Evolutionary conservation across 2,329 filamentous ascomycete species (phyloP).

Genomic region (Blastomyces emzantsi): DNA sequence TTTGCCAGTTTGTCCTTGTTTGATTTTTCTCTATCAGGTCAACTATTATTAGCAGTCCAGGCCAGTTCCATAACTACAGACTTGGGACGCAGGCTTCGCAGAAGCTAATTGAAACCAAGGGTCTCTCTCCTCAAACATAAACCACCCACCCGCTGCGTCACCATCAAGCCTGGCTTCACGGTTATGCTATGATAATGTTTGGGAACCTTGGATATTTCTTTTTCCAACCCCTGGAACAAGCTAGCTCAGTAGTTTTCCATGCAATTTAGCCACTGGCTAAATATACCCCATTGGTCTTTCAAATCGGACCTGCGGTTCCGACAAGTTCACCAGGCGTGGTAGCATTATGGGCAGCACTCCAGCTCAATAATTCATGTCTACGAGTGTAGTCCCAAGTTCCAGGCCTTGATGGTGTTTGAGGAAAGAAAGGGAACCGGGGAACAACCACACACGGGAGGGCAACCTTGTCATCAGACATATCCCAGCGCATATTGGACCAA

Average conservation of each 20-base stretch:
- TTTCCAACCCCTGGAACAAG: background rate
- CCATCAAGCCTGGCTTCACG: background rate
- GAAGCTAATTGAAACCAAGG: background rate
- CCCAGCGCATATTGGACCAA: too few relatives aligned
- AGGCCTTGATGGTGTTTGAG: background rate
- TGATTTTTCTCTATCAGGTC: background rate
- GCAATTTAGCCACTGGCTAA: background rate
- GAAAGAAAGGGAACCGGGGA: background rate
- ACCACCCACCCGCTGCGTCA: background rate
- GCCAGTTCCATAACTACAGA: background rate
- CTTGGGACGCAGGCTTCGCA: background rate
- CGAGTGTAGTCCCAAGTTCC: background rate
- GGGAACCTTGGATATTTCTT: background rate
- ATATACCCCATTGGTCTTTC: background rate
- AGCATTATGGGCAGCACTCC: background rate
- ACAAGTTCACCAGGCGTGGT: background rate
- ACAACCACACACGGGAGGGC: background rate
- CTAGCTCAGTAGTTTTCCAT: background rate
- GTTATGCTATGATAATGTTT: background rate
- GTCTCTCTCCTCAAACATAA: background rate
- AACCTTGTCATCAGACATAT: background rate
- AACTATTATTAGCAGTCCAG: background rate
- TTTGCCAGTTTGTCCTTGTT: background rate
- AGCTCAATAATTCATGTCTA: background rate
- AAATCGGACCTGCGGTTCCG: background rate